Evolutionary conservation across 2,329 filamentous ascomycete genomes (phyloP), one percentile per base, ranked within the genome.

Genomic region (Periconia sp.): DNA sequence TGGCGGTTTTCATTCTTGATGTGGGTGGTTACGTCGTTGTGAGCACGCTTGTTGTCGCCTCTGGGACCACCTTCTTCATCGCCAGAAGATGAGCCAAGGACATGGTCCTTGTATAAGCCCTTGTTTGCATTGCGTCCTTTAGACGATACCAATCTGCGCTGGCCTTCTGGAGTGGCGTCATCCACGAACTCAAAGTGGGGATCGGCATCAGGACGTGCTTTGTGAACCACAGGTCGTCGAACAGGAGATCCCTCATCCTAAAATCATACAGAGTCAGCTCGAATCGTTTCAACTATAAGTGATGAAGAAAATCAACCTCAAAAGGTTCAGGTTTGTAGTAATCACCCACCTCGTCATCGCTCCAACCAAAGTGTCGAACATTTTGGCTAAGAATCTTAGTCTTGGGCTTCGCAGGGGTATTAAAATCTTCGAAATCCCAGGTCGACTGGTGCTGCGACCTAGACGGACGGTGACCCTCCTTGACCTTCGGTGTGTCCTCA

Each of bases 351-450:
- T 88, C 83, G 55, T 92, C 87, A 45, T 88, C 86, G 62, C 87
- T 88, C 85, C 90, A 95, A 55, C 80, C 82, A 70, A 87, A 86
- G 71, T 94, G 88, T 51, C 90, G 88, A 55, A 87, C 82, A 56
- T 94, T 86, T 67, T 91, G 85, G 40, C 82, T 78, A 55, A 86
- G 82, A 49, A 82, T 72, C 72, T 88, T 89, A 44, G 81, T 77
- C 5, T 82, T 80, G 45, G 84, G 79, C 80, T 96, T 96, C 60
- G 88, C 83, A 0, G 93, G 93, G 0, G 92, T 96, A 15, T 79
- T 78, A 65, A 96, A 96, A 75, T 96, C 92, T 56, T 91, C 85
- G 73, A 97, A 97, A 46, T 86, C 85, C 92, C 93, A 97, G 57
- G 90, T 87, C 59, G 86, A 86, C 54, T 81, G 78, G 69, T 91